Evolutionary conservation across 441 rosid genomes (phyloP).

Genomic region (Gossypium davidsonii): DNA sequence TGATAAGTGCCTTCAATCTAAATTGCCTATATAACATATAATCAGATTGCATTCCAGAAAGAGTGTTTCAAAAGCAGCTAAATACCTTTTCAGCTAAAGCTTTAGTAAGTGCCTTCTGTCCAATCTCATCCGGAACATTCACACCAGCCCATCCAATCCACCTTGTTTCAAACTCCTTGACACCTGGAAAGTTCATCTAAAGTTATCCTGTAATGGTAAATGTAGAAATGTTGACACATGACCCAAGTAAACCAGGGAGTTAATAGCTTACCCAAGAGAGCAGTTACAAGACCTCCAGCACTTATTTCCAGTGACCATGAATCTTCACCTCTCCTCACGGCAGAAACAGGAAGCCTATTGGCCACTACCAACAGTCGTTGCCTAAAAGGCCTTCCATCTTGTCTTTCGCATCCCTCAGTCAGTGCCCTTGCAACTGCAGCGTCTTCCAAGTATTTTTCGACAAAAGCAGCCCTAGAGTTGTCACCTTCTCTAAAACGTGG

Average conservation of each 20-base stretch:
- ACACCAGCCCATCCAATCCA: constrained; percentile 99
- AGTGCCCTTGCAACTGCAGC: constrained; percentile 45
- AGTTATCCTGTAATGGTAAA: constrained; percentile 22
- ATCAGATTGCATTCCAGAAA: constrained; percentile 9
- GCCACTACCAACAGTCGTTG: constrained; percentile 94
- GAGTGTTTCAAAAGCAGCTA: constrained; percentile 8
- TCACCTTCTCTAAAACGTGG: constrained; percentile 47
- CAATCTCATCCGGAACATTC: constrained; percentile 92
- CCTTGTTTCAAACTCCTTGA: constrained; percentile 92
- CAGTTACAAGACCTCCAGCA: constrained; percentile 94
- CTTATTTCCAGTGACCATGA: constrained; percentile 94
- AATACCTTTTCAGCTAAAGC: constrained; percentile 93
- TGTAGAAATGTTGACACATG: not conserved
- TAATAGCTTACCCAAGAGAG: constrained; percentile 62
- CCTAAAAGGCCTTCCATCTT: constrained; percentile 62
- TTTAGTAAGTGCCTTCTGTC: constrained; percentile 81
- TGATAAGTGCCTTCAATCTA: constrained; percentile 8
- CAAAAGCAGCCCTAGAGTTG: constrained; percentile 39
- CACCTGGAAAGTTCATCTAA: constrained; percentile 50
- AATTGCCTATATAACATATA: constrained; percentile 1
- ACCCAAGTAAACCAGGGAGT: not conserved
- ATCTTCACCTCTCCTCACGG: constrained; percentile 89
- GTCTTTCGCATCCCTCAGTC: constrained; percentile 50
- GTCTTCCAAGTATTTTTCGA: constrained; percentile 63
- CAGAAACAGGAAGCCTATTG: constrained; percentile 95